Percentiles rank a stretch among this genome's conserved stretches.
These are phyloP conservation scores for Pholiota conissans DNA, from an alignment of 768 basidiomycete species.

Conservation along the genomic window DNA sequence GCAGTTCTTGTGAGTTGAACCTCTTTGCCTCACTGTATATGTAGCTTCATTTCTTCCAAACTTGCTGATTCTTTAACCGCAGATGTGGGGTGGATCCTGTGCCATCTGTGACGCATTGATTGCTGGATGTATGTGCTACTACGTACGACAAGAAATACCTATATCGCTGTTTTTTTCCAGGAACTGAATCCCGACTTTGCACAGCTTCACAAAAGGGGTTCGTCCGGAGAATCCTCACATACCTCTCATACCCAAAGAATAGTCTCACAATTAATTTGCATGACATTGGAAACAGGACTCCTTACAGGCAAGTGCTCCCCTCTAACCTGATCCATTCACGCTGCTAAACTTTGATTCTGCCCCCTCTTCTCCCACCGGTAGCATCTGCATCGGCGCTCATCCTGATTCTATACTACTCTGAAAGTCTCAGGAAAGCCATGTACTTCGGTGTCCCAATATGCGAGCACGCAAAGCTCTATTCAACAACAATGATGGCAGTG, in stretches of 20 bases:
- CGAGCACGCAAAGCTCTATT: conserved; percentile 7
- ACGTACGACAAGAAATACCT: too few relatives aligned
- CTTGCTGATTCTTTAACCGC: too few relatives aligned
- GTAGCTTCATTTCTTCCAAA: too few relatives aligned
- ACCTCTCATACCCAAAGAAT: not conserved
- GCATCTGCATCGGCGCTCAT: conserved; percentile 1
- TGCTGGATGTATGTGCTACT: conserved; percentile 8
- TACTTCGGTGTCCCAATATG: not conserved
- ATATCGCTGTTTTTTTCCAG: not conserved
- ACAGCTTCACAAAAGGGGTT: not conserved
- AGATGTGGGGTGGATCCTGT: conserved; percentile 1
- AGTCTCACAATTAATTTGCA: not conserved
- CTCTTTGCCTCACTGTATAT: not conserved
- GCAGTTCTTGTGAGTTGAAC: too few relatives aligned
- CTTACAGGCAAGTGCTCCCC: conserved; percentile 6
- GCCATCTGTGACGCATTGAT: conserved; percentile 6
- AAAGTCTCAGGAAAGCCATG: not conserved
- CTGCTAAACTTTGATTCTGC: not conserved
- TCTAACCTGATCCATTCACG: not conserved
- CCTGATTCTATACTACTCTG: not conserved
- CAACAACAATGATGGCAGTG: conserved; percentile 10
- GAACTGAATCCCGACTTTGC: not conserved
- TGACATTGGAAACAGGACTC: conserved; percentile 10
- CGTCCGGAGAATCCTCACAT: not conserved
- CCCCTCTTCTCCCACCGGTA: not conserved